These are phyloP conservation scores for Xylariaceae sp. DNA, from an alignment of 2,329 filamentous ascomycete genomes.

Conservation along the genomic window DNA sequence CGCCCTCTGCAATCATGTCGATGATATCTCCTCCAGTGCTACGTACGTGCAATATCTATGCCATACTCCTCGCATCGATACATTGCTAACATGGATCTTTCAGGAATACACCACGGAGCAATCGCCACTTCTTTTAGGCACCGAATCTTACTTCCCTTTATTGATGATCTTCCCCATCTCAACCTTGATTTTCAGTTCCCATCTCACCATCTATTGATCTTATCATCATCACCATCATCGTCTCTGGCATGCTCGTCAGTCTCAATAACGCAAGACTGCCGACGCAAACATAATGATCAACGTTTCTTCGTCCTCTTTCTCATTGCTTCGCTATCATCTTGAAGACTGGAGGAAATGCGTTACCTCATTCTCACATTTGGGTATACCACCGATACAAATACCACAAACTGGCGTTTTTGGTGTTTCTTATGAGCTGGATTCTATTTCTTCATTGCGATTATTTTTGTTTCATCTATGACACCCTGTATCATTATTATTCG, in stretches of 20 bases:
- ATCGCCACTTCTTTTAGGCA: constrained; percentile 45
- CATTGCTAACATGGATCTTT: constrained; percentile 27
- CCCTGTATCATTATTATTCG: constrained; percentile 31
- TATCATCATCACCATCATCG: constrained; percentile 17
- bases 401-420: constrained; percentile 36
- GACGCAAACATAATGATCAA: constrained; percentile 36
- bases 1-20: constrained; percentile 89
- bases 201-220: constrained; percentile 13
- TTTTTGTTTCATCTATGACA: neutral
- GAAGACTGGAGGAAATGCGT: constrained; percentile 14
- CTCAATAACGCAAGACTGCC: neutral
- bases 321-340: constrained; percentile 8
- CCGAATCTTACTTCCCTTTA: constrained; percentile 5
- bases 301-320: constrained; percentile 23
- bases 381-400: constrained; percentile 30
- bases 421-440: constrained; percentile 8
- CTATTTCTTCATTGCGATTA: neutral
- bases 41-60: constrained; percentile 51
- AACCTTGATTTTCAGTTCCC: constrained; percentile 6
- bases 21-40: constrained; percentile 64
- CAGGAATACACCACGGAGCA: constrained; percentile 55
- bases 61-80: neutral
- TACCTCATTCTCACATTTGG: constrained; percentile 20
- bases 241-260: neutral
- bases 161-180: constrained; percentile 8